A percentile compares a stretch with the other conserved stretches of the same genome.
Conservation (phyloP, 2,329 filamentous ascomycete species). For the Colletotrichum magnum region DNA sequence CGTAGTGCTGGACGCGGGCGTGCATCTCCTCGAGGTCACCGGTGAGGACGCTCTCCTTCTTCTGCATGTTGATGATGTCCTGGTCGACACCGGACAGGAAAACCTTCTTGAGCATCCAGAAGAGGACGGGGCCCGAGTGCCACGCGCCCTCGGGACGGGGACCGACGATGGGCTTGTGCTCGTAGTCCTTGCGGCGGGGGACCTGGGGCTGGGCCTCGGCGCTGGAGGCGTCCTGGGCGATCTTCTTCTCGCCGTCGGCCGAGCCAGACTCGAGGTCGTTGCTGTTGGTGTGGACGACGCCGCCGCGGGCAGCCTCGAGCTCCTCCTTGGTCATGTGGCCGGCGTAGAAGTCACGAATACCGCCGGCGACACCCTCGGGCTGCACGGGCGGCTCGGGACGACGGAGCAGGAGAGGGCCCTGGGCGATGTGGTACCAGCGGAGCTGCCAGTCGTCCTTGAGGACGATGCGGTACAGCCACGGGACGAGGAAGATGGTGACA, state of each 20-base stretch:
- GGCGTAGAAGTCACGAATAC: conserved; percentile 64
- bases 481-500: conserved; percentile 64
- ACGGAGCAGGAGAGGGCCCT: conserved; percentile 63
- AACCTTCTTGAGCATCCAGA: conserved; percentile 56
- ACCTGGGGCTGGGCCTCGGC: conserved; percentile 32
- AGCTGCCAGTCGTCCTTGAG: conserved; percentile 70
- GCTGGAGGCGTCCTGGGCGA: conserved; percentile 45
- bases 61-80: conserved; percentile 50
- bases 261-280: conserved; percentile 45
- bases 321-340: conserved; percentile 64
- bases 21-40: conserved; percentile 69
- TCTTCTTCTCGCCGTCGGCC: conserved; percentile 47
- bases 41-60: conserved; percentile 58
- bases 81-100: conserved; percentile 59
- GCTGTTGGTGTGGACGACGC: conserved; percentile 12
- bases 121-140: conserved; percentile 54
- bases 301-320: conserved; percentile 53
- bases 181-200: conserved; percentile 9
- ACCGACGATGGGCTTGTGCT: conserved; percentile 48
- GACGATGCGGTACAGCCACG: conserved; percentile 67
- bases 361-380: conserved; percentile 52
- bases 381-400: conserved; percentile 51
- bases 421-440: conserved; percentile 63
- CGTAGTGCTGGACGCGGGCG: conserved; percentile 70
- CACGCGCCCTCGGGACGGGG: conserved; percentile 54